Conservation (phyloP, 352 stramenopile genomes). For the Globisporangium splendens region DNA sequence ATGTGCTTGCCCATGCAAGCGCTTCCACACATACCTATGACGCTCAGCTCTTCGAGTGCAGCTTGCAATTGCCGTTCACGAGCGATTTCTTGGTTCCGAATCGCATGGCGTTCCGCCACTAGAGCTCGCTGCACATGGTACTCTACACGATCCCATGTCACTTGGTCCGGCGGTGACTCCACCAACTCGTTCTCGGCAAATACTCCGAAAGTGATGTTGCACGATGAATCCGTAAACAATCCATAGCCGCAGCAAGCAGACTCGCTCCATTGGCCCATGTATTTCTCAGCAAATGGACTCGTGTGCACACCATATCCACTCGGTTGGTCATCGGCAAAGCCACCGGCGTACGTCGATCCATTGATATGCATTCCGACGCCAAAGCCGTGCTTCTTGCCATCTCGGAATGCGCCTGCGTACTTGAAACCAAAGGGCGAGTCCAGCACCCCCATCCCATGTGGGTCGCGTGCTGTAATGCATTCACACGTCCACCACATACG, state of each 20-base stretch:
- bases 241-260: conserved; percentile 36
- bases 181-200: conserved; percentile 23
- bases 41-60: conserved; percentile 22
- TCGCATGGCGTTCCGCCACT: conserved; percentile 32
- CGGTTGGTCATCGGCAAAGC: conserved; percentile 22
- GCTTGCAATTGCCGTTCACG: conserved; percentile 30
- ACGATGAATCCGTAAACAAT: conserved; percentile 31
- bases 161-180: not conserved
- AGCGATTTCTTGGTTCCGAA: conserved; percentile 33
- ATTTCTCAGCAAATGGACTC: conserved; percentile 37
- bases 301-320: conserved; percentile 42
- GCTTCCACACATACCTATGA: conserved; percentile 21
- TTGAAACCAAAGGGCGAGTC: conserved; percentile 25
- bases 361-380: conserved; percentile 42
- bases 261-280: conserved; percentile 37
- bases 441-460: conserved; percentile 37
- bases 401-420: conserved; percentile 35
- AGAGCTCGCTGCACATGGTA: conserved; percentile 29
- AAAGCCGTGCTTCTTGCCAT: conserved; percentile 30
- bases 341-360: conserved; percentile 34
- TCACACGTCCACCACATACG: not conserved
- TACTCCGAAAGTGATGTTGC: conserved; percentile 12
- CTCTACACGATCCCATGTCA: conserved; percentile 18
- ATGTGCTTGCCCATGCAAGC: not conserved
- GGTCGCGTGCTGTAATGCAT: not conserved